Base-by-base conservation (phyloP, 2,329 filamentous ascomycete species). In the Sporothrix brunneoviolacea region DNA sequence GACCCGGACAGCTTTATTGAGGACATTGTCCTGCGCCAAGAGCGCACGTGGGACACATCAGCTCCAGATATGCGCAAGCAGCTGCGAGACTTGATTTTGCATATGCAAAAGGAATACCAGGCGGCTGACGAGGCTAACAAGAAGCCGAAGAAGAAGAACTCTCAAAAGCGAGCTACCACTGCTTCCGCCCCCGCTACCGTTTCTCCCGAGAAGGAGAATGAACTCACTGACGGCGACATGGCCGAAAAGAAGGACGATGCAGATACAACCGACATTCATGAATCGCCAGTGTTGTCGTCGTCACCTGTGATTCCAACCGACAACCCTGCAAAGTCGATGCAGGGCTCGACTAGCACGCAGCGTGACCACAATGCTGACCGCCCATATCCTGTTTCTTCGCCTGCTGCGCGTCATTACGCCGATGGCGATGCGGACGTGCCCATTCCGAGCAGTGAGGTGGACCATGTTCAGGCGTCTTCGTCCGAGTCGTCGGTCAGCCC, bases 1-100 rank as follows among this genome's bases (percentile, higher is more conserved):
- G 70, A 88, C 53, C 91, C 91, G 0, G 80, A 88, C 55, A 65
- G 63, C 0, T 93, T 94, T 57, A 73, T 87, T 15, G 69, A 69
- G 18, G 83, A 79, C 54, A 69, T 95, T 16, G 70, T 95, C 5
- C 75, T 73, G 22, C 79, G 75, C 36, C 76, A 86, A 57, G 45
- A 61, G 4, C 64, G 70, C 2, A 58, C 64, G 0, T 80, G 77
- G 73, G 54, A 69, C 9, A 79, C 90, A 61, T 69, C 80, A 28
- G 70, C 75, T 3, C 73, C 76, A 1, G 62, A 74, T 8, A 77
- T 91, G 60, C 82, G 91, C 19, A 66, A 67, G 30, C 70, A 79
- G 5, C 80, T 95, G 37, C 81, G 89, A 27, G 65, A 79, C 0
- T 73, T 84, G 35, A 73, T 95, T 1, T 75, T 88, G 45, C 55